Base-by-base conservation (phyloP, 345 rosid genomes). In the Bretschneidera sinensis region DNA sequence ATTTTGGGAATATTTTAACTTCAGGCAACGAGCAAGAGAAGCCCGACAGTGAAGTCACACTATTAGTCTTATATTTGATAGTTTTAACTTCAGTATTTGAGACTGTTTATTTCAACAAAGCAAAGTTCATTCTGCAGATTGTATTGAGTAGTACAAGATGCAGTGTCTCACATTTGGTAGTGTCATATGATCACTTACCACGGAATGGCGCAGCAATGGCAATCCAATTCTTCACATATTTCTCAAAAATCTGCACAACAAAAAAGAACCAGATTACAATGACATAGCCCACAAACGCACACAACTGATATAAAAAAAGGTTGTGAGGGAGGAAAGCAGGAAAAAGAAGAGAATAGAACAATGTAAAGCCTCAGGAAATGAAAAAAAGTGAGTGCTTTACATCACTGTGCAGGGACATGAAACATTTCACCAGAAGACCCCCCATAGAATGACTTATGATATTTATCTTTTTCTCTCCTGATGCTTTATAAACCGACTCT, bases 371-470 rank as follows among this genome's bases (percentile, higher is more conserved):
- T 39, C 11, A 39, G 45, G 45, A 13, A 21, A 24, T 49, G 43
- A 11, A 39, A n/a, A 39, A 39, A 24, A 34, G 31, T 16, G 15
- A 58, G 57, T 15, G 21, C 11, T 48, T 77, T 89, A 89, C 98
- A 79, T 92, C 90, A 67, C 72, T 62, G 23, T 77, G 95, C 59
- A 89, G 84, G 66, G 79, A 64, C 95, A 89, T 85, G 83, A 92
- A 92, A 77, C 98, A 92, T 75, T 92, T 92, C 77, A 89, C 84
- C 28, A 92, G 74, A 53, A 92, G 76, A 28, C 98, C 98, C 11
- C 98, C 98, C 98, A 92, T 92, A 15, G 98, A 92, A 76, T 92
- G 98, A 76, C 85, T 85, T 21, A 89, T 85, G 35, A 92, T 51
- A 67, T 76, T 92, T 64, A 92, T 87, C 85, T 87, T 92, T 78